Evolutionary conservation across 495 filamentous ascomycete species (phyloP).

Genomic region (Talaromyces stipitatus): DNA sequence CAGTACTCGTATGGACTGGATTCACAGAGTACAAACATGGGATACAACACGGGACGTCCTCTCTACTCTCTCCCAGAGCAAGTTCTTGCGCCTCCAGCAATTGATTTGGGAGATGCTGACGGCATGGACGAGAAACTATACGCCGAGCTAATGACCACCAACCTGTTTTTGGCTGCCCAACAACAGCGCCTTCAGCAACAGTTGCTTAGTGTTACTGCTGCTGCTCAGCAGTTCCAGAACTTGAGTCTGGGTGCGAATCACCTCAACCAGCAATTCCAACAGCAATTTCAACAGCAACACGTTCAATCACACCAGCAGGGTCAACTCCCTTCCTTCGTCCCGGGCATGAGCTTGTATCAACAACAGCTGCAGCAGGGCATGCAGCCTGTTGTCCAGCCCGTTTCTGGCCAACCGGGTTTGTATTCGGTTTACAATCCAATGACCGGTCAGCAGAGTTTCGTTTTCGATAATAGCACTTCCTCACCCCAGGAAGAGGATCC

Average conservation of each 20-base stretch:
- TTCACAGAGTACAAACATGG: constrained; percentile 22
- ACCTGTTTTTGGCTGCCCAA: constrained; percentile 77
- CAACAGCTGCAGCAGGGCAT: constrained; percentile 68
- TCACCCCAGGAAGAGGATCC: constrained; percentile 26
- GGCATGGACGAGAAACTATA: constrained; percentile 76
- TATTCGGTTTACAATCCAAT: constrained; percentile 77
- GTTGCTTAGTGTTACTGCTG: constrained; percentile 46
- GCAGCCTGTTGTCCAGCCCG: constrained; percentile 60
- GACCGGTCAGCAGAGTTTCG: constrained; percentile 71
- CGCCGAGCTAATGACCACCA: constrained; percentile 76
- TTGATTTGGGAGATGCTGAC: constrained; percentile 58
- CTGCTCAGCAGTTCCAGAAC: constrained; percentile 68
- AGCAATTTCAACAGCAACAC: constrained; percentile 6
- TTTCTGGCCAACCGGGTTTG: constrained; percentile 63
- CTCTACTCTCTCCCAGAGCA: constrained; percentile 72
- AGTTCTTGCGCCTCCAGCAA: constrained; percentile 72
- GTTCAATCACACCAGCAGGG: constrained; percentile 13
- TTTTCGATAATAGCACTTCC: constrained; percentile 47
- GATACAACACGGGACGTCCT: constrained; percentile 36
- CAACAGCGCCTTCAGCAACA: constrained; percentile 76
- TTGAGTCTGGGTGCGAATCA: constrained; percentile 47
- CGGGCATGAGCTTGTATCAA: constrained; percentile 49
- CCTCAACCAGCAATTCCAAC: constrained; percentile 30
- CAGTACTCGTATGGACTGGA: constrained; percentile 36
- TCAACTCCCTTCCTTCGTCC: constrained; percentile 22